phyloP scores from a whole-genome alignment of 768 basidiomycete species.

The Leccinum truebloodii region DNA sequence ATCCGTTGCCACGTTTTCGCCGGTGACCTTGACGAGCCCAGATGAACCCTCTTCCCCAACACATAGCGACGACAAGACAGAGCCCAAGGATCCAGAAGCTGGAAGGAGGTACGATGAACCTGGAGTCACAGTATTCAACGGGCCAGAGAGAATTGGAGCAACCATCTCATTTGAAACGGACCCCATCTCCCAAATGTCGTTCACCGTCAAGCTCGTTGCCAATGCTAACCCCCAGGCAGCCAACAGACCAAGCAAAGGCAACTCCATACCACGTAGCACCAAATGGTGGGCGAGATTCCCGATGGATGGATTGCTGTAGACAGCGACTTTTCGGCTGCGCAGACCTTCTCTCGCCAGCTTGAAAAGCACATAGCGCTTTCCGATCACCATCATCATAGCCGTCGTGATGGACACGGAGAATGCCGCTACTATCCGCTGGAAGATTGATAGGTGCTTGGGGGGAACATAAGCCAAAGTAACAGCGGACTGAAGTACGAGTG shows the following conservation, averaged over 20 bases:
- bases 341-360: slow-evolving; percentile 14
- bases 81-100: slow-evolving; percentile 4
- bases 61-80: slow-evolving; percentile 8
- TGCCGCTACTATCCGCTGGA: slow-evolving; percentile 13
- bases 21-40: slow-evolving; percentile 15
- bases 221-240: slow-evolving; percentile 17
- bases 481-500: slow-evolving; percentile 6
- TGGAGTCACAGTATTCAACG: background rate
- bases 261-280: slow-evolving; percentile 6
- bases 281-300: slow-evolving; percentile 10
- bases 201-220: slow-evolving; percentile 13
- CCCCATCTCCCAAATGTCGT: slow-evolving; percentile 6
- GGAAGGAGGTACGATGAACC: background rate
- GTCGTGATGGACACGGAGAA: slow-evolving; percentile 16
- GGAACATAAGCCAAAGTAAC: background rate
- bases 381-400: slow-evolving; percentile 14
- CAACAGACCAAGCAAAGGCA: slow-evolving; percentile 12
- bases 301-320: slow-evolving; percentile 16
- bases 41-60: background rate
- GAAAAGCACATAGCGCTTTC: slow-evolving; percentile 21
- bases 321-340: slow-evolving; percentile 10
- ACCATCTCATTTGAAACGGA: background rate
- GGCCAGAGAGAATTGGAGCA: slow-evolving; percentile 1
- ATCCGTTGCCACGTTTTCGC: background rate
- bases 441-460: background rate